Conservation (phyloP, 345 rosid genomes). For the Eucalyptus erythrocorys region DNA sequence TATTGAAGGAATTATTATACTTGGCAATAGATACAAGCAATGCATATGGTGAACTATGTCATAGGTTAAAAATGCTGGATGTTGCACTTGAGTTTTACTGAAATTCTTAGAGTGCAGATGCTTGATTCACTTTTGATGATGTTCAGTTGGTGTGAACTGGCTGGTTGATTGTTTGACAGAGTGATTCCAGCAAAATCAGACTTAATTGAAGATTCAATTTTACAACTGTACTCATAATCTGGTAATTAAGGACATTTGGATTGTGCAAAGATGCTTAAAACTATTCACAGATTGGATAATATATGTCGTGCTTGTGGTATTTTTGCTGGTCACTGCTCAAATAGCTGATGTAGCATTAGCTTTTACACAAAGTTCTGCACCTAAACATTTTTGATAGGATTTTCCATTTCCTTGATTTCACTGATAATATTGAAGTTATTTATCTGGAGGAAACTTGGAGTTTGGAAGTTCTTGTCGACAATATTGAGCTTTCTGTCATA, state of each 20-base stretch:
- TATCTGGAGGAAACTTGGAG: neutral
- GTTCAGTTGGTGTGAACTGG: neutral
- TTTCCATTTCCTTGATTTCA: neutral
- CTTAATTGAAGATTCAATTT: neutral
- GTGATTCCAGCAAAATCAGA: neutral
- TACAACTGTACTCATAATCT: neutral
- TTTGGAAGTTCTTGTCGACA: neutral
- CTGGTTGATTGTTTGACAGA: neutral
- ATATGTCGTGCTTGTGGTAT: neutral
- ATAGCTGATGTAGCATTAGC: neutral
- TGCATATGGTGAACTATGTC: neutral
- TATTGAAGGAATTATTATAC: neutral
- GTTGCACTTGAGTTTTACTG: neutral
- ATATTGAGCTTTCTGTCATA: neutral
- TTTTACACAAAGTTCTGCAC: neutral
- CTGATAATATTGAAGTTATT: neutral
- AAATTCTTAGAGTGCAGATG: neutral
- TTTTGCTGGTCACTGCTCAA: neutral
- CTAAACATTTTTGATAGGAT: neutral
- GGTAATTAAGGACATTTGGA: neutral
- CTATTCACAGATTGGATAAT: neutral
- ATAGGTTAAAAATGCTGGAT: neutral
- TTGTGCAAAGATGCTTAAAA: neutral
- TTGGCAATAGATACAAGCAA: neutral
- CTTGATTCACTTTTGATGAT: neutral